Conservation (phyloP, 2,329 filamentous ascomycete species). For the Aspergillus caelatus region DNA sequence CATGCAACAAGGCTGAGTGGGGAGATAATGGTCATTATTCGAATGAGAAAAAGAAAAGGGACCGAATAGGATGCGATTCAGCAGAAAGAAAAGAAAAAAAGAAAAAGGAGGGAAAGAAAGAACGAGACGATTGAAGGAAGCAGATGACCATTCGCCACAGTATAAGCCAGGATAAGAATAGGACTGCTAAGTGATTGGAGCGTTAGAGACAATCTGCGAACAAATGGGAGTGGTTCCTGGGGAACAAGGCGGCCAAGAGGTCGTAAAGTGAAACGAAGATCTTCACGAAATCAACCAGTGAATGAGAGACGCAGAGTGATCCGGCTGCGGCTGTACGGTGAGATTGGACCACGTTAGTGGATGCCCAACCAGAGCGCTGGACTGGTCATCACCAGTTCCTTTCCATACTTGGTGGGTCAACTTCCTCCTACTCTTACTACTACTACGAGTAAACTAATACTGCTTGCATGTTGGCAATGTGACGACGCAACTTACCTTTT, state of each 20-base stretch:
- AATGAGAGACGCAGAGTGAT: not conserved
- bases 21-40: not conserved
- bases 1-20: not conserved
- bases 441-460: not conserved
- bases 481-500: slow-evolving; percentile 9
- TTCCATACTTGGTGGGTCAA: not conserved
- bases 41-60: not conserved
- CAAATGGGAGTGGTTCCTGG: slow-evolving; percentile 1
- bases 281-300: not conserved
- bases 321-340: not conserved
- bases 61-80: too few relatives aligned
- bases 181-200: not conserved
- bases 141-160: not conserved
- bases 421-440: too few relatives aligned
- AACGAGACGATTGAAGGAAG: not conserved
- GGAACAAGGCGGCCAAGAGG: not conserved
- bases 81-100: not conserved
- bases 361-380: slow-evolving; percentile 6
- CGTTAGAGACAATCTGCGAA: not conserved
- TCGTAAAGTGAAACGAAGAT: slow-evolving; percentile 4
- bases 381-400: slow-evolving; percentile 2
- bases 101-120: not conserved
- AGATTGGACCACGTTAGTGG: slow-evolving; percentile 9
- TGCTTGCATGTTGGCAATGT: slow-evolving; percentile 13
- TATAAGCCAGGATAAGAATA: not conserved